Evolutionary conservation across 768 basidiomycete species (phyloP).

Genomic region (Kwoniella shandongensis): DNA sequence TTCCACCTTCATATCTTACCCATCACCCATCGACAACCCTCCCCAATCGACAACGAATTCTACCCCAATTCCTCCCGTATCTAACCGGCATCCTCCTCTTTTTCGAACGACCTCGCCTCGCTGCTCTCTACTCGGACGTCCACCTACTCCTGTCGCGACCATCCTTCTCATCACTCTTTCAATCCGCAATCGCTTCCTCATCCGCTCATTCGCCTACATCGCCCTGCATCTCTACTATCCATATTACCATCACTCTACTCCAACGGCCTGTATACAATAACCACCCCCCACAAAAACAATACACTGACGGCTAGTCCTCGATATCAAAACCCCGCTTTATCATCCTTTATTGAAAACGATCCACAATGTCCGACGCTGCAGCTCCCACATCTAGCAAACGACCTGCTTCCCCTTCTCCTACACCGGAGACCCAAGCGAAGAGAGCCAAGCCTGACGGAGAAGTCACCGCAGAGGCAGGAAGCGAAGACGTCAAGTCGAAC

Average conservation of each 20-base stretch:
- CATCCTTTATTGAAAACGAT: neutral
- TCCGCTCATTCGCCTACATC: conserved; percentile 1
- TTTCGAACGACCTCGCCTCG: neutral
- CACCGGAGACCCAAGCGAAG: conserved; percentile 9
- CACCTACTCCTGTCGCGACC: neutral
- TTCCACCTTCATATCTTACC: conserved; percentile 9
- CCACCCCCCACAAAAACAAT: neutral
- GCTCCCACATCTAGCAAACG: conserved; percentile 17
- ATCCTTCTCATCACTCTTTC: neutral
- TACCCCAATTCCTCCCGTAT: conserved; percentile 1
- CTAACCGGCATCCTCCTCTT: neutral
- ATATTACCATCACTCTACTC: neutral
- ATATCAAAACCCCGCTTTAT: conserved; percentile 4
- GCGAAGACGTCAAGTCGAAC: too few relatives aligned
- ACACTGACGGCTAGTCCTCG: conserved; percentile 11
- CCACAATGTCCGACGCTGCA: conserved; percentile 27
- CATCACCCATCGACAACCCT: neutral
- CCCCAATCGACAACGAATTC: neutral
- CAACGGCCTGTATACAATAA: neutral
- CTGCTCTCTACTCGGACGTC: neutral
- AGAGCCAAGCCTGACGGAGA: conserved; percentile 19
- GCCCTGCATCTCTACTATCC: neutral
- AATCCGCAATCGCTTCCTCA: conserved; percentile 2
- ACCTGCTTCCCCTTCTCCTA: conserved; percentile 19
- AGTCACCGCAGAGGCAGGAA: too few relatives aligned